These are phyloP conservation scores for Staphylotrichum longicolle DNA, from an alignment of 495 filamentous ascomycete species.

Conservation along the genomic window DNA sequence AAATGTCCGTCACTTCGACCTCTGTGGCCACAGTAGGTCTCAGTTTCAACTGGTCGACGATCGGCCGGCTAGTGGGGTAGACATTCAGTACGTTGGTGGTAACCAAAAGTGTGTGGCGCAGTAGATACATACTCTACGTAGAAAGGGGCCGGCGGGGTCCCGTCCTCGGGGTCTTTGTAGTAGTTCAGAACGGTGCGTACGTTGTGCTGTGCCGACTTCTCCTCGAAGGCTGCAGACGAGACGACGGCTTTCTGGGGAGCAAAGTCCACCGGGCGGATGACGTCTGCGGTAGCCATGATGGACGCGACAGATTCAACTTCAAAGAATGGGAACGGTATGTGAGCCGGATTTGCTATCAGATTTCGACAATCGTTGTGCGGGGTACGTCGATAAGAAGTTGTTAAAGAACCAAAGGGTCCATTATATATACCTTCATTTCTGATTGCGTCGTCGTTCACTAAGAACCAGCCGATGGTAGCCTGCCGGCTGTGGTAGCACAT, in stretches of 20 bases:
- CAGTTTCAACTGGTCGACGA: not conserved
- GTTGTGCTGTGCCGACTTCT: constrained; percentile 29
- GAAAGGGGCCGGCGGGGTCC: constrained; percentile 51
- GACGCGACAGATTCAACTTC: no score
- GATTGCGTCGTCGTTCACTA: no score
- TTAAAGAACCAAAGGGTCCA: no score
- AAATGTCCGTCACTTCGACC: constrained; percentile 43
- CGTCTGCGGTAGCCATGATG: constrained; percentile 17
- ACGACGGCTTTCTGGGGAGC: not conserved
- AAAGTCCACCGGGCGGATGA: not conserved
- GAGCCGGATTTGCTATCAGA: no score
- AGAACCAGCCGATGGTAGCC: not conserved
- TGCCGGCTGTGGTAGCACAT: not conserved
- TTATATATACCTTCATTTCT: no score
- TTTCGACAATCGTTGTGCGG: not conserved
- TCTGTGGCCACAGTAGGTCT: not conserved
- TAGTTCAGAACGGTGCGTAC: constrained; percentile 60
- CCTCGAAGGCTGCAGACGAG: not conserved
- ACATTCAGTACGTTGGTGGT: not conserved
- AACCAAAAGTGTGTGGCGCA: not conserved
- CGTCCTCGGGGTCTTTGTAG: constrained; percentile 58
- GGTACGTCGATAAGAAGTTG: no score
- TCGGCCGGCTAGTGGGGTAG: not conserved
- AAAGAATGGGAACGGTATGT: no score
- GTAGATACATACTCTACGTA: constrained; percentile 38